A percentile compares a stretch with the other conserved stretches of the same genome.
Evolutionary conservation across 805 yeast species (phyloP).

Genomic region (Scheffersomyces lignosus): DNA sequence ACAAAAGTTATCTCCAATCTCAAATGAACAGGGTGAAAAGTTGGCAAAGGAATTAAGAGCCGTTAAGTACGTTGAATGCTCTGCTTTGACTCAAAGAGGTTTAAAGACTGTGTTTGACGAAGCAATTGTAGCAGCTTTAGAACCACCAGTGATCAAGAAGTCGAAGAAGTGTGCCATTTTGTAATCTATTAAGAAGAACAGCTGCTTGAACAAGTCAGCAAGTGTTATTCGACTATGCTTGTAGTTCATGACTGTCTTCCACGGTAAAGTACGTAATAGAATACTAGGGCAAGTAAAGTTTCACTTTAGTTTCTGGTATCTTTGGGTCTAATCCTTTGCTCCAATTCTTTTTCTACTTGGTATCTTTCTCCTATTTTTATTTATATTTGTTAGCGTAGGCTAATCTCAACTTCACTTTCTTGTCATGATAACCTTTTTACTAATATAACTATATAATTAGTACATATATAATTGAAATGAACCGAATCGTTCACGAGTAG

Average conservation of each 20-base stretch:
- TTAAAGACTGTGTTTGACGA: constrained; percentile 97
- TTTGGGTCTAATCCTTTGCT: too few species aligned
- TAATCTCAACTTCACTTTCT: too few species aligned
- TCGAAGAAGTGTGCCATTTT: constrained; percentile 84
- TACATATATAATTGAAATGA: too few species aligned
- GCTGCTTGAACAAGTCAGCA: background rate
- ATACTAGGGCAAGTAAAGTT: background rate
- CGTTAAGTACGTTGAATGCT: constrained; percentile 95
- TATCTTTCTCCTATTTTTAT: too few species aligned
- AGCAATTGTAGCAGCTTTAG: constrained; percentile 97
- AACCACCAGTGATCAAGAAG: constrained; percentile 87
- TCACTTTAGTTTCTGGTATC: too few species aligned
- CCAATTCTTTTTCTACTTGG: too few species aligned
- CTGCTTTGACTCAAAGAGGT: constrained; percentile 96
- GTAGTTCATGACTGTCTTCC: background rate
- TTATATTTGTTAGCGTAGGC: too few species aligned
- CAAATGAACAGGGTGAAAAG: constrained; percentile 85
- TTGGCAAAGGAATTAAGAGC: constrained; percentile 93
- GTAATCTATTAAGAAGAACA: constrained; percentile 29
- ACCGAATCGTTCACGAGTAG: too few species aligned
- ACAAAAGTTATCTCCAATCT: constrained; percentile 84
- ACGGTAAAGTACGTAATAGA: background rate
- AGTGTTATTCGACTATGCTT: background rate
- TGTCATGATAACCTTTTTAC: too few species aligned
- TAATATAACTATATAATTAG: too few species aligned